A percentile compares a stretch with the other conserved stretches of the same genome.
These are phyloP conservation scores for Pleurotus tuoliensis DNA, from an alignment of 768 basidiomycete species.

Conservation along the genomic window DNA sequence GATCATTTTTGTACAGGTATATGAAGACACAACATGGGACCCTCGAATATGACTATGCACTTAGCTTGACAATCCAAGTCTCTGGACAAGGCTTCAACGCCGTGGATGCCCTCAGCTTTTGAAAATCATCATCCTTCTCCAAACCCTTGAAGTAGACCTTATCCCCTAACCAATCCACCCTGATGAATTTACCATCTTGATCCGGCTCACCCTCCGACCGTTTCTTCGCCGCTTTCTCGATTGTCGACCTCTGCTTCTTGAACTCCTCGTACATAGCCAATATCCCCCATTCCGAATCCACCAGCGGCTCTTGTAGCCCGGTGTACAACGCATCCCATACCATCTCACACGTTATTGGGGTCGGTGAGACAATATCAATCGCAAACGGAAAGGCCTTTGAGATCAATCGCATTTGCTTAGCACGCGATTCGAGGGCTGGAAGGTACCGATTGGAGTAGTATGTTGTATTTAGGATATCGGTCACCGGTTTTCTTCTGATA, in stretches of 20 bases:
- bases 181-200: slow-evolving; percentile 34
- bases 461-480: slow-evolving; percentile 37
- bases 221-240: slow-evolving; percentile 50
- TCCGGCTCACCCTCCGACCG: slow-evolving; percentile 31
- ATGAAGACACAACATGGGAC: neutral
- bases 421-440: slow-evolving; percentile 32
- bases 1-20: neutral
- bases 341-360: slow-evolving; percentile 40
- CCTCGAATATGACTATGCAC: slow-evolving; percentile 4
- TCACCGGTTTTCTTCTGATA: slow-evolving; percentile 36
- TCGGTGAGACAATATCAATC: slow-evolving; percentile 45
- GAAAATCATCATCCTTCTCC: slow-evolving; percentile 55
- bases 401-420: slow-evolving; percentile 47
- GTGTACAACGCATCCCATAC: slow-evolving; percentile 53
- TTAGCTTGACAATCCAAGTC: slow-evolving; percentile 59
- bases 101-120: slow-evolving; percentile 46
- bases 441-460: slow-evolving; percentile 34
- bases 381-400: slow-evolving; percentile 65
- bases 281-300: slow-evolving; percentile 58
- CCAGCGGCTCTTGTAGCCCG: slow-evolving; percentile 49
- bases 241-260: slow-evolving; percentile 35
- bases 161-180: slow-evolving; percentile 66
- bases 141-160: slow-evolving; percentile 57
- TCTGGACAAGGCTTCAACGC: slow-evolving; percentile 37
- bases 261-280: slow-evolving; percentile 23